phyloP scores from a whole-genome alignment of 768 basidiomycete species.

The Lentinula sp. region DNA sequence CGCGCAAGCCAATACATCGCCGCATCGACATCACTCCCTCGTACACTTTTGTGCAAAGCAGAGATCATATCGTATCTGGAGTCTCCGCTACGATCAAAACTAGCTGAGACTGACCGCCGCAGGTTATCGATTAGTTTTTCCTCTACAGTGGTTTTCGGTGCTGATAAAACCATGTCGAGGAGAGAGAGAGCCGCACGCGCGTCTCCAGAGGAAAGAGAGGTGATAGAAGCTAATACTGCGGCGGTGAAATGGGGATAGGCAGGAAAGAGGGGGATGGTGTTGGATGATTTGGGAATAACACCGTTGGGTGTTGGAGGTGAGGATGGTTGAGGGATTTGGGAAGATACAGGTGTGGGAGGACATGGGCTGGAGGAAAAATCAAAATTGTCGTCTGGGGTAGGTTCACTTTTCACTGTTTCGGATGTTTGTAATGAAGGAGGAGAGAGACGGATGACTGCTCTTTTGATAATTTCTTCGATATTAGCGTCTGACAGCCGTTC shows the following conservation, averaged over 20 bases:
- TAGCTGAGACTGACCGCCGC: slow-evolving; percentile 54
- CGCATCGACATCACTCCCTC: slow-evolving; percentile 70
- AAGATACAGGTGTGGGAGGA: not conserved
- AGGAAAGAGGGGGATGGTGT: slow-evolving; percentile 7
- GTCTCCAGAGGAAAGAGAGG: slow-evolving; percentile 59
- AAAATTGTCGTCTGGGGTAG: not conserved
- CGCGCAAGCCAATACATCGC: slow-evolving; percentile 87
- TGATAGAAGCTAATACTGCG: slow-evolving; percentile 41
- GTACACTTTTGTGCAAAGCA: slow-evolving; percentile 77
- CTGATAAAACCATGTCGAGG: slow-evolving; percentile 60
- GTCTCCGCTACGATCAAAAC: slow-evolving; percentile 76
- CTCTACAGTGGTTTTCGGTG: slow-evolving; percentile 35
- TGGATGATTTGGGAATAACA: not conserved
- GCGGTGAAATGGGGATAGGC: slow-evolving; percentile 34
- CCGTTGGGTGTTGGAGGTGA: slow-evolving; percentile 1
- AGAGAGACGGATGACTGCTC: slow-evolving; percentile 37
- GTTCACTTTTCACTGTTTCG: not conserved
- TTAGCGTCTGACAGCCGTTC: slow-evolving; percentile 62
- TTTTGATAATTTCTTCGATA: slow-evolving; percentile 49
- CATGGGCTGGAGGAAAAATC: not conserved
- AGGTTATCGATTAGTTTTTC: slow-evolving; percentile 48
- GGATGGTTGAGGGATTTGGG: slow-evolving; percentile 9
- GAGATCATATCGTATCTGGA: slow-evolving; percentile 78
- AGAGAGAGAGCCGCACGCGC: slow-evolving; percentile 75
- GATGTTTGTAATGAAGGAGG: not conserved